Base-by-base conservation (phyloP, 257 asterid genomes). In the Solanum chiquidenum region DNA sequence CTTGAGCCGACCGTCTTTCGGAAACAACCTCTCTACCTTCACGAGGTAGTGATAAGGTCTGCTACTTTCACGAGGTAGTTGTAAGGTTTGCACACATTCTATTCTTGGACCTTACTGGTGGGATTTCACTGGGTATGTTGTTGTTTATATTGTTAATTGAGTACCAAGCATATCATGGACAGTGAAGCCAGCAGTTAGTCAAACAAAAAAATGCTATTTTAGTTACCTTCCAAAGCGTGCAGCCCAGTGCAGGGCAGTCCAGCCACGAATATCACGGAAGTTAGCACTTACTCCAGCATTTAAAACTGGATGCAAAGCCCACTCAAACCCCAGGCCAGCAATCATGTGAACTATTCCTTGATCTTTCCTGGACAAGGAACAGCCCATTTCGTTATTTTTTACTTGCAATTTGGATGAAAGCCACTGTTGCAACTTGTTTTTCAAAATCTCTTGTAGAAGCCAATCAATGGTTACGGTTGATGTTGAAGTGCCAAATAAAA, bases 171-270 rank as follows among this genome's bases (percentile, higher is more conserved):
- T 18, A 16, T 46, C 42, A 46, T 9, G 85, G 68, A 80, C 40
- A 27, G 34, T 18, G 68, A 49, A 44, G 40, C 85, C 64, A 79
- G 66, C 42, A 16, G 42, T 16, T 46, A 3, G 20, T 80, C 69
- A 46, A 80, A 31, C 85, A 29, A 49, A n/a, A 46, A 46, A 25
- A 46, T 49, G 23, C 38, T 46, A 46, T 55, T 29, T 16, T 31
- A 46, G 18, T 73, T 90, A 97, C 99, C 99, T 94, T 87, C 99
- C 99, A 90, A 94, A 97, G 83, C 93, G 94, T 79, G 99, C 99
- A 58, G 99, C 99, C 99, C 99, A 97, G 89, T 97, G 99, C 86
- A 97, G 98, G 14, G 99, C 99, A 46, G 99, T 95, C 99, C 99
- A 96, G 85, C 98, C 99, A 87, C 90, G 94, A 77, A 92, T 91